phyloP scores from a whole-genome alignment of 2,329 filamentous ascomycete species.

The Fusarium siculi region DNA sequence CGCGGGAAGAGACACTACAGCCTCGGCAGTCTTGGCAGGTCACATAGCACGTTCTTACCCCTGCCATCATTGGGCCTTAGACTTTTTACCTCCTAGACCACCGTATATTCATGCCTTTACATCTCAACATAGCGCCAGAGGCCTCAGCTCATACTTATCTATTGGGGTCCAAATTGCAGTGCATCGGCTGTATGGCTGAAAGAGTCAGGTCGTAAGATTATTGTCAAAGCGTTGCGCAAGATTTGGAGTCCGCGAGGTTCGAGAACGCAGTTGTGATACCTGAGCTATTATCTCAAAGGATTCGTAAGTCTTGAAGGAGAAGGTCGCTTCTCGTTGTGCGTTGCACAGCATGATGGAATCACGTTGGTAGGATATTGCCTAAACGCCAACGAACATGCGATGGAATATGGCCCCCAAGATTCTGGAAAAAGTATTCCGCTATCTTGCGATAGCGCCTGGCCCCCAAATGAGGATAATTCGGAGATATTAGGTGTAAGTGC shows the following conservation, averaged over 20 bases:
- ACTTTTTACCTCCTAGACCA: neutral
- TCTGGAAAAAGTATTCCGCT: neutral
- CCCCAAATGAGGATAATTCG: neutral
- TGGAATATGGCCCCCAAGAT: neutral
- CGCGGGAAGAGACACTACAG: neutral
- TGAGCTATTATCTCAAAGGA: rapidly evolving
- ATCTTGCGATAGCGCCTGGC: neutral
- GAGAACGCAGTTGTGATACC: neutral
- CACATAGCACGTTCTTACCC: neutral
- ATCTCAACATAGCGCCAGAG: too few species aligned
- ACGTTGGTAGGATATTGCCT: neutral
- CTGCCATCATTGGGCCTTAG: neutral
- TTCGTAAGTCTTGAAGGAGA: neutral
- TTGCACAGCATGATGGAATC: too few species aligned
- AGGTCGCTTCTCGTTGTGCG: neutral
- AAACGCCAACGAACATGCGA: neutral
- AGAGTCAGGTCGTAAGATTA: neutral
- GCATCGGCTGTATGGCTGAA: neutral
- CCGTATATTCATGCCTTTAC: neutral
- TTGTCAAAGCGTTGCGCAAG: neutral
- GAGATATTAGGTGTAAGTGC: neutral
- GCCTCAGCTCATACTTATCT: neutral
- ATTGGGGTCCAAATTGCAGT: neutral
- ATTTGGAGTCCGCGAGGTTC: neutral
- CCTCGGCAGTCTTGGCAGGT: neutral